Evolutionary conservation across 2,329 filamentous ascomycete genomes (phyloP).

Genomic region (Raffaelea albimanens): DNA sequence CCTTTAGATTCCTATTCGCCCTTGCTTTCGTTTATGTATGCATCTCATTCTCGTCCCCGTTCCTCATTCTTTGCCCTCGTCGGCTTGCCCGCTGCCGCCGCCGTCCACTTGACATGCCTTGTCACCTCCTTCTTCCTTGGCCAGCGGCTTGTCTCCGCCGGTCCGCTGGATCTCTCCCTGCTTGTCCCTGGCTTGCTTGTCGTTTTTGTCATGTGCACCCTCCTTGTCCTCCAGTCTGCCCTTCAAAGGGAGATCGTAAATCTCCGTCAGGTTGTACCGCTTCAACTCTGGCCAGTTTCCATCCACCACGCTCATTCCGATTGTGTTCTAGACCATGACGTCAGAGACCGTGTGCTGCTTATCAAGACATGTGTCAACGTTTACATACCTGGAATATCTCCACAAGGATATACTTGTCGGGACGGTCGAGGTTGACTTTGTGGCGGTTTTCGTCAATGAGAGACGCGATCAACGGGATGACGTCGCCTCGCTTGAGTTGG

Average conservation of each 20-base stretch:
- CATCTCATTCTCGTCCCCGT: too few relatives aligned
- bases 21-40: too few relatives aligned
- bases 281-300: constrained; percentile 66
- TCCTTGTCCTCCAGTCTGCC: background rate
- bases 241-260: constrained; percentile 41
- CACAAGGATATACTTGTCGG: constrained; percentile 69
- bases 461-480: constrained; percentile 63
- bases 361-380: too few relatives aligned
- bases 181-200: background rate
- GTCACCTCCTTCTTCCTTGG: too few relatives aligned
- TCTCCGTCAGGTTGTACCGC: constrained; percentile 68
- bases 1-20: too few relatives aligned
- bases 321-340: constrained; percentile 38
- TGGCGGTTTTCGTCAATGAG: constrained; percentile 53
- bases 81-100: too few relatives aligned
- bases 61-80: too few relatives aligned
- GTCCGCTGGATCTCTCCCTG: background rate
- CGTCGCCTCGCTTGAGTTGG: constrained; percentile 53
- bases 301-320: constrained; percentile 68
- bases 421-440: constrained; percentile 67
- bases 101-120: too few relatives aligned
- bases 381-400: constrained; percentile 67
- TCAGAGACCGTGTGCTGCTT: too few relatives aligned
- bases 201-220: background rate
- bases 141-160: too few relatives aligned